Conservation (phyloP, 345 rosid genomes). For the Corchorus capsularis region DNA sequence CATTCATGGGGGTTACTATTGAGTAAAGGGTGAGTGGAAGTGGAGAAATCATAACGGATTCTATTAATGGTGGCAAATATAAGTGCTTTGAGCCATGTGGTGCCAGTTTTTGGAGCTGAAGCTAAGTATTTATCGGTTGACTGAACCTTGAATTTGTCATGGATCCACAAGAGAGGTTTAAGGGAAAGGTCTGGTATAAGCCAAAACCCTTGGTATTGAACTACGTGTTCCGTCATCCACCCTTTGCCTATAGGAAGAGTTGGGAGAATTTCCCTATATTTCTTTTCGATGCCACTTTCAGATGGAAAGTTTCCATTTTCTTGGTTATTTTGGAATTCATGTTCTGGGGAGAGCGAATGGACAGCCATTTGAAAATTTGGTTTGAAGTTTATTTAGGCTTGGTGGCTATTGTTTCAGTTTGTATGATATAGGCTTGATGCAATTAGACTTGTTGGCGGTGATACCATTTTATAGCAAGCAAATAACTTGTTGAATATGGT, state of each 20-base stretch:
- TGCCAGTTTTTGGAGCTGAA: conserved; percentile 35
- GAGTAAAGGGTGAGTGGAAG: conserved; percentile 20
- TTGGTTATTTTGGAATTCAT: background rate
- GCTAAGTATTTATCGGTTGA: conserved; percentile 30
- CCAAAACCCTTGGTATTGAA: conserved; percentile 70
- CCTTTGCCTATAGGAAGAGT: conserved; percentile 43
- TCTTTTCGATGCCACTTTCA: background rate
- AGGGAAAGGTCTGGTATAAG: conserved; percentile 50
- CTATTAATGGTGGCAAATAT: conserved; percentile 24
- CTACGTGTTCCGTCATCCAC: conserved; percentile 64
- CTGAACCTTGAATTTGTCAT: conserved; percentile 22
- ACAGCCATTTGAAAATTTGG: background rate
- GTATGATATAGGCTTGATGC: too few relatives aligned
- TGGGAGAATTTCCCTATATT: background rate
- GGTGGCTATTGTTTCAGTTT: too few relatives aligned
- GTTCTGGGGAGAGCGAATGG: background rate
- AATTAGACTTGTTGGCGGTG: too few relatives aligned
- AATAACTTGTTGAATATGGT: too few relatives aligned
- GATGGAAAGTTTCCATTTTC: background rate
- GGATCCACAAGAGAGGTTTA: conserved; percentile 47
- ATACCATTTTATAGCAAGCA: too few relatives aligned
- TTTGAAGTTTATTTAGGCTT: background rate
- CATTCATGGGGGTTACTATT: conserved; percentile 14
- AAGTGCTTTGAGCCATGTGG: conserved; percentile 43
- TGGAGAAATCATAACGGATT: background rate